Percentiles rank a stretch among this genome's conserved stretches.
phyloP scores from a whole-genome alignment of 495 filamentous ascomycete genomes.

The Aspergillus bertholletiae region DNA sequence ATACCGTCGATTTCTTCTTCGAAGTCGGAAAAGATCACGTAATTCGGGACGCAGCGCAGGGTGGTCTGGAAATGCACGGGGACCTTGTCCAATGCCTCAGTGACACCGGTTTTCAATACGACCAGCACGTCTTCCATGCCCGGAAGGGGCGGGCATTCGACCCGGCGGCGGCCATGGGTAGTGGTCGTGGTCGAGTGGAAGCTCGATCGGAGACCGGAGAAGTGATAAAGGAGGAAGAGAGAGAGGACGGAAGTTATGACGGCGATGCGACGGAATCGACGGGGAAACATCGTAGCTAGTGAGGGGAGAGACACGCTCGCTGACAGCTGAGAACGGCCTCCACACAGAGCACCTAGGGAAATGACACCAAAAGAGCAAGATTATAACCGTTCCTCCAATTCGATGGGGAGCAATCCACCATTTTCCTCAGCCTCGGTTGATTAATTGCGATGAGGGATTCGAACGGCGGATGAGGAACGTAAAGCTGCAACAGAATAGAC shows the following conservation, averaged over 20 bases:
- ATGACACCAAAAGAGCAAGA: background rate
- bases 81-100: constrained; percentile 40
- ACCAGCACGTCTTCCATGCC: constrained; percentile 44
- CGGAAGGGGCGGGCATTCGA: constrained; percentile 34
- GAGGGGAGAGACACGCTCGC: background rate
- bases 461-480: constrained; percentile 4
- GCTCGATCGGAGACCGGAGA: constrained; percentile 23
- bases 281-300: constrained; percentile 25
- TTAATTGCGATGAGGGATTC: background rate
- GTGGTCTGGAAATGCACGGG: constrained; percentile 50
- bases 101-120: constrained; percentile 47
- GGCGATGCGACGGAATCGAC: constrained; percentile 26
- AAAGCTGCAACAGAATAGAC: too few species aligned
- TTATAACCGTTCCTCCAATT: constrained; percentile 11
- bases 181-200: constrained; percentile 11
- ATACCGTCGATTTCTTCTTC: constrained; percentile 45
- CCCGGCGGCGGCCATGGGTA: constrained; percentile 11
- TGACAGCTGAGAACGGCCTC: background rate
- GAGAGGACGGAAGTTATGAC: constrained; percentile 23
- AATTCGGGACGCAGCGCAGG: constrained; percentile 50
- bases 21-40: constrained; percentile 54
- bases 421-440: background rate
- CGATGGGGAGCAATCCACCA: background rate
- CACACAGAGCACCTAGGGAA: background rate
- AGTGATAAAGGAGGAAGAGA: constrained; percentile 32